A percentile compares a stretch with the other conserved stretches of the same genome.
phyloP scores from a whole-genome alignment of 805 yeast genomes.

The Metschnikowia borealis region DNA sequence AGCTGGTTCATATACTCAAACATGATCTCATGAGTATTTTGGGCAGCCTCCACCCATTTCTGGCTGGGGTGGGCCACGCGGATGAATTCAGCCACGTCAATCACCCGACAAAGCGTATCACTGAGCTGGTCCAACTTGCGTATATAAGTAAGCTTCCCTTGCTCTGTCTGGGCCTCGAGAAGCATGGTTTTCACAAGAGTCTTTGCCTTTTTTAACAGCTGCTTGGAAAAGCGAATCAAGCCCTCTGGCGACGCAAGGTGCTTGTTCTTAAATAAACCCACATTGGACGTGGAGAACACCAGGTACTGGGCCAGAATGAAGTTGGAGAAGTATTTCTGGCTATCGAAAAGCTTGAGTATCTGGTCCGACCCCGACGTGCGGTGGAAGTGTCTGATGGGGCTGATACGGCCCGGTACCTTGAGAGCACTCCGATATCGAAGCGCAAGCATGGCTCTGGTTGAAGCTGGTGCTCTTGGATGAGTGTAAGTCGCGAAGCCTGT shows the following conservation, averaged over 20 bases:
- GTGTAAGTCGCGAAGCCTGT: not conserved
- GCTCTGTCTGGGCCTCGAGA: constrained; percentile 33
- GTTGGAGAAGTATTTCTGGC: constrained; percentile 50
- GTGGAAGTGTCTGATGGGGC: constrained; percentile 4
- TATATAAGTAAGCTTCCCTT: constrained; percentile 47
- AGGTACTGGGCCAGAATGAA: constrained; percentile 36
- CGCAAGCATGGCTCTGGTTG: not conserved
- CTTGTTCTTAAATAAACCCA: constrained; percentile 68
- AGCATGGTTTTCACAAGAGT: constrained; percentile 55
- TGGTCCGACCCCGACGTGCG: constrained; percentile 19
- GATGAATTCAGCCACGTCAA: constrained; percentile 89
- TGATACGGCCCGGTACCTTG: not conserved
- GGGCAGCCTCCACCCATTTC: constrained; percentile 73
- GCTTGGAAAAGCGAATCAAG: constrained; percentile 58
- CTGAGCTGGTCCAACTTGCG: constrained; percentile 75
- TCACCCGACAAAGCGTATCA: constrained; percentile 85
- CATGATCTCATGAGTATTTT: constrained; percentile 80
- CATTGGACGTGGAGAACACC: constrained; percentile 13
- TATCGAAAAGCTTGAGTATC: constrained; percentile 56
- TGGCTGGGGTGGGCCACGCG: constrained; percentile 81
- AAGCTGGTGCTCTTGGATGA: not conserved
- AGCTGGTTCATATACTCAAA: constrained; percentile 91
- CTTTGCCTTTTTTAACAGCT: constrained; percentile 64
- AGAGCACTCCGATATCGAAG: not conserved
- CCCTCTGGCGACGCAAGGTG: constrained; percentile 69